These are phyloP conservation scores for Starmerella apis DNA, from an alignment of 805 yeast genomes.

Conservation along the genomic window DNA sequence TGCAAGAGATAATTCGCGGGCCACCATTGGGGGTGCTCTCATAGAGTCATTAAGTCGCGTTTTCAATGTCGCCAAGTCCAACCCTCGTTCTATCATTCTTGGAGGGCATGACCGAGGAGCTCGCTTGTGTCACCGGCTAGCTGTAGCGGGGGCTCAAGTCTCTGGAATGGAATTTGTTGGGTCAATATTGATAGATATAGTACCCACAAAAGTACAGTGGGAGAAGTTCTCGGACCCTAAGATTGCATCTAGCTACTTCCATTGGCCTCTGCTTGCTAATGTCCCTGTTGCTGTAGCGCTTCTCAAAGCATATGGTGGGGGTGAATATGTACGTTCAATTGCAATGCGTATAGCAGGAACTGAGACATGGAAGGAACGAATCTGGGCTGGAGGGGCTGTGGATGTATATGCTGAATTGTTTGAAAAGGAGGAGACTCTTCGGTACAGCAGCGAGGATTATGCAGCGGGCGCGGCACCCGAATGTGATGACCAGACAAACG, in stretches of 20 bases:
- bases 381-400: neutral
- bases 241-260: constrained; percentile 1
- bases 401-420: constrained; percentile 1
- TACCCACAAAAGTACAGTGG: constrained; percentile 2
- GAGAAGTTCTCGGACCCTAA: neutral
- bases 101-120: neutral
- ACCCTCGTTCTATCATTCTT: neutral
- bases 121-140: neutral
- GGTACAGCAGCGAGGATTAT: constrained; percentile 2
- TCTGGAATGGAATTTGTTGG: neutral
- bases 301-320: constrained; percentile 3
- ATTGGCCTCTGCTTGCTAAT: constrained; percentile 1
- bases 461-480: constrained; percentile 1
- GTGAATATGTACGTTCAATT: neutral
- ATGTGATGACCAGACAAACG: neutral
- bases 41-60: neutral
- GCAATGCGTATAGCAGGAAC: neutral
- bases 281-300: neutral
- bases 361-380: neutral
- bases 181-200: neutral
- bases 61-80: neutral
- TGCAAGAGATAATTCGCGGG: neutral
- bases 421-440: neutral
- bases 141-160: neutral
- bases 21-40: neutral